Evolutionary conservation across 306 rosid species (phyloP).

Genomic region (Delonix regia): DNA sequence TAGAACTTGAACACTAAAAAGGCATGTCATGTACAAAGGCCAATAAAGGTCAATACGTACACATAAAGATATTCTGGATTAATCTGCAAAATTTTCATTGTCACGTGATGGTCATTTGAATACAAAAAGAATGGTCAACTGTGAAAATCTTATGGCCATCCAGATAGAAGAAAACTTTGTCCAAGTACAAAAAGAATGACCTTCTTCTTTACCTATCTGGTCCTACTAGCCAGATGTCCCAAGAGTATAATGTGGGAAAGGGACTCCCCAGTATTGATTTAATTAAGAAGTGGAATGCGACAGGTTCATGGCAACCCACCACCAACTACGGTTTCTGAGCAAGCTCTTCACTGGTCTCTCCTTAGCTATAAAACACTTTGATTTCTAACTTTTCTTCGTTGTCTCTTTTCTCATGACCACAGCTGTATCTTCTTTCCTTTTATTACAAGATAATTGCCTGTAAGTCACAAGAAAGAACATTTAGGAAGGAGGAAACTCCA

Average conservation of each 20-base stretch:
- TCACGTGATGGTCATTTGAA: not conserved
- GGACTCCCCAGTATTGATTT: slow-evolving; percentile 13
- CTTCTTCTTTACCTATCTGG: slow-evolving; percentile 41
- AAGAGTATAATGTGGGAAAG: not conserved
- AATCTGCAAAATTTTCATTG: not conserved
- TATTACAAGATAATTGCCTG: slow-evolving; percentile 17
- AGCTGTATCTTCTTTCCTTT: slow-evolving; percentile 32
- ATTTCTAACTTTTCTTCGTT: slow-evolving; percentile 28
- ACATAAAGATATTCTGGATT: not conserved
- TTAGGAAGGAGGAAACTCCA: slow-evolving; percentile 34
- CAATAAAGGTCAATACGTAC: not conserved
- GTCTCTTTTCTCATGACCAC: slow-evolving; percentile 28
- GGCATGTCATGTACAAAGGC: not conserved
- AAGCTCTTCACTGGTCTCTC: slow-evolving; percentile 37
- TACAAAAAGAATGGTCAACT: slow-evolving; percentile 45
- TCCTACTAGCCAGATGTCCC: slow-evolving; percentile 32
- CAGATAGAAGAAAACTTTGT: slow-evolving; percentile 5
- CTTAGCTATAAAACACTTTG: slow-evolving; percentile 42
- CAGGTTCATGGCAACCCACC: not conserved
- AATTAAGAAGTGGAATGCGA: not conserved
- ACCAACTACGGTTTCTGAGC: slow-evolving; percentile 23
- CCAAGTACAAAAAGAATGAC: slow-evolving; percentile 37
- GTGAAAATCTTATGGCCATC: slow-evolving; percentile 34
- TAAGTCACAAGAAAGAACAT: slow-evolving; percentile 11
- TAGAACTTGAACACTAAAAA: not conserved